Percentiles rank a stretch among this genome's conserved stretches.
phyloP scores from a whole-genome alignment of 106 monocot species.

The Phalaenopsis equestris region DNA sequence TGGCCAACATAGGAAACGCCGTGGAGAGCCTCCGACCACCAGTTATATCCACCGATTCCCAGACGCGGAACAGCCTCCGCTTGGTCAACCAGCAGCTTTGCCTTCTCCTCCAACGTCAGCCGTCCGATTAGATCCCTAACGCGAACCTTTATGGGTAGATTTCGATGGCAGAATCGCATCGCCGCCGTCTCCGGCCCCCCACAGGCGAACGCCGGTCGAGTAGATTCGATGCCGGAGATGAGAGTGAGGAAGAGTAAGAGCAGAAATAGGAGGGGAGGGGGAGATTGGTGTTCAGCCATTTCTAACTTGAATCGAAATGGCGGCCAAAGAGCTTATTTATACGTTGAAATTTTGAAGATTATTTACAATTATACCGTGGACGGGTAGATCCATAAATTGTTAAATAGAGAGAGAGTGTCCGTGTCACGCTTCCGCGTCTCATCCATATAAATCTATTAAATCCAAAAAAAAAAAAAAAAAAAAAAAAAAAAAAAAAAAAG shows the following conservation, averaged over 20 bases:
- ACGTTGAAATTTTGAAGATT: too few relatives aligned
- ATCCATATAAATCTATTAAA: too few relatives aligned
- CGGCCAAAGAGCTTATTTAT: too few relatives aligned
- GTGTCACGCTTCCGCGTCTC: too few relatives aligned
- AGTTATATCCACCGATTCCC: slow-evolving; percentile 29
- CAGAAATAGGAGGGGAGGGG: too few relatives aligned
- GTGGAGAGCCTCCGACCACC: slow-evolving; percentile 59
- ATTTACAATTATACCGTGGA: too few relatives aligned
- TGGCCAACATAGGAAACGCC: slow-evolving; percentile 35
- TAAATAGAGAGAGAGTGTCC: too few relatives aligned
- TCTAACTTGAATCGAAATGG: too few relatives aligned
- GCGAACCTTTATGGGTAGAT: slow-evolving; percentile 18
- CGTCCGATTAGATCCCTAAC: slow-evolving; percentile 21
- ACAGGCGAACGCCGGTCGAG: slow-evolving; percentile 1
- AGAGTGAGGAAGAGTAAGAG: neutral
- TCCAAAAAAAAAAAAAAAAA: too few relatives aligned
- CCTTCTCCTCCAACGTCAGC: slow-evolving; percentile 35
- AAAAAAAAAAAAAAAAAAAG: too few relatives aligned
- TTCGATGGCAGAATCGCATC: neutral
- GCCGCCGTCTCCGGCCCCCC: neutral
- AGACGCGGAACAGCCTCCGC: slow-evolving; percentile 21
- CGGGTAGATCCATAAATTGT: too few relatives aligned
- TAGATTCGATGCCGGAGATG: neutral
- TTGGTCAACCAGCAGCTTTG: slow-evolving; percentile 19
- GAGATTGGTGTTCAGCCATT: too few relatives aligned